A percentile compares a stretch with the other conserved stretches of the same genome.
phyloP scores from a whole-genome alignment of 176 grass and related monocot species.

The Tuctoria greenei region DNA sequence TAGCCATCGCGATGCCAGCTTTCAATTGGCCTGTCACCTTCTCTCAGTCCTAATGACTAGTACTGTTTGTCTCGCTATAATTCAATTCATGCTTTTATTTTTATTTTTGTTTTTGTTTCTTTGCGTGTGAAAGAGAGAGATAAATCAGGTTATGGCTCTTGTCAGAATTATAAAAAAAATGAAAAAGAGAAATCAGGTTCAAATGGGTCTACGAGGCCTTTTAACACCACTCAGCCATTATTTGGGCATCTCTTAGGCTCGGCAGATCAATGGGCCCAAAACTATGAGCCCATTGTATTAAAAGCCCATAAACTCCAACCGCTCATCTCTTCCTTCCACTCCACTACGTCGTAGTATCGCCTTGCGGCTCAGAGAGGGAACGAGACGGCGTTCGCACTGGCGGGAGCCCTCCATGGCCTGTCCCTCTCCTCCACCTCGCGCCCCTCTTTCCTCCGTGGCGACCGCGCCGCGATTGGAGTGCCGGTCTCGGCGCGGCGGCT shows the following conservation, averaged over 20 bases:
- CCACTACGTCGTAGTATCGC: slow-evolving; percentile 39
- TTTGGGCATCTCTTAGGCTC: too few relatives aligned
- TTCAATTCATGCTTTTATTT: neutral
- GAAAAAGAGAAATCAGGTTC: neutral
- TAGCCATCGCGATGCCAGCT: neutral
- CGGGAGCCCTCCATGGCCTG: slow-evolving; percentile 67
- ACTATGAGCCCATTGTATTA: neutral
- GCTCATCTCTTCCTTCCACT: neutral
- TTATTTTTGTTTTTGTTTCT: too few relatives aligned
- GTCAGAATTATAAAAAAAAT: too few relatives aligned
- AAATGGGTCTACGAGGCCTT: neutral
- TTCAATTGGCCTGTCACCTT: neutral
- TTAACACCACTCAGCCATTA: neutral
- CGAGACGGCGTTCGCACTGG: slow-evolving; percentile 61
- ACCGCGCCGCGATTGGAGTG: slow-evolving; percentile 23
- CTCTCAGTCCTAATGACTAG: neutral
- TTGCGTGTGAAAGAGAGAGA: too few relatives aligned
- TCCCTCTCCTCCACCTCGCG: slow-evolving; percentile 36
- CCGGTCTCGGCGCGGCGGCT: slow-evolving; percentile 51
- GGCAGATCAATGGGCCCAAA: neutral
- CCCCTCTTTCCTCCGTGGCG: slow-evolving; percentile 39
- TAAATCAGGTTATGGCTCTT: too few relatives aligned
- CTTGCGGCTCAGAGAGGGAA: slow-evolving; percentile 21
- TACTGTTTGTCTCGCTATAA: neutral
- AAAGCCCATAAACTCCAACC: neutral